phyloP scores from a whole-genome alignment of 805 yeast genomes.

The Sugiyamaella chiloensis region DNA sequence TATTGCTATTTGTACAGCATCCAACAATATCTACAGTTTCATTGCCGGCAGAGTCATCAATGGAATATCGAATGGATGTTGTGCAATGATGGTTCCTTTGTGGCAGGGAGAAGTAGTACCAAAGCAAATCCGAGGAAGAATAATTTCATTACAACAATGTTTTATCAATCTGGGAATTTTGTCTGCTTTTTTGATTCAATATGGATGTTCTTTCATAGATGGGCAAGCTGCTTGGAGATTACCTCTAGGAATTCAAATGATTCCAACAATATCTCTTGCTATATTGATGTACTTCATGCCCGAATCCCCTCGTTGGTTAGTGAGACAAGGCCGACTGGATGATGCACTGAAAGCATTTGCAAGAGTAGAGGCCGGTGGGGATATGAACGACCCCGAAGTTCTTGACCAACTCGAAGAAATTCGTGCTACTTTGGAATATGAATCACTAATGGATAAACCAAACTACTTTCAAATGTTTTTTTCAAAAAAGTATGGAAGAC shows the following conservation, averaged over 20 bases:
- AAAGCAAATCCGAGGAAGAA: conserved; percentile 61
- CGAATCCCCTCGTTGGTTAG: conserved; percentile 82
- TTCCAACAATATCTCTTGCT: conserved; percentile 55
- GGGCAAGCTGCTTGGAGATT: conserved; percentile 64
- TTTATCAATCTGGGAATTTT: conserved; percentile 60
- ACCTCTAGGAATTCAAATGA: conserved; percentile 66
- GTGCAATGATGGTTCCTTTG: conserved; percentile 73
- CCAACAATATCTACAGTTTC: conserved; percentile 55
- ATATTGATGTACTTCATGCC: conserved; percentile 64
- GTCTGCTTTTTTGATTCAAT: conserved; percentile 73
- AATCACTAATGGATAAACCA: conserved; percentile 36
- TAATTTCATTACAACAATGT: conserved; percentile 67
- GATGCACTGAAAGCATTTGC: conserved; percentile 46
- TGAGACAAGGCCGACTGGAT: conserved; percentile 57
- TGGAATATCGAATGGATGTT: conserved; percentile 72
- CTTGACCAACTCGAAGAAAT: conserved; percentile 37
- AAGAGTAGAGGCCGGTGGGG: conserved; percentile 37
- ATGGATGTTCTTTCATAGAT: conserved; percentile 59
- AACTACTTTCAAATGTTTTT: conserved; percentile 30
- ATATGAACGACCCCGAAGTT: conserved; percentile 31
- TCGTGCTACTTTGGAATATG: conserved; percentile 47
- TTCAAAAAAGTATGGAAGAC: conserved; percentile 19
- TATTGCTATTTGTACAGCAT: conserved; percentile 54
- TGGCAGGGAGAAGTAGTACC: conserved; percentile 75
- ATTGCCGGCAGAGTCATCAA: conserved; percentile 68